Evolutionary conservation across 345 rosid species (phyloP), one percentile per base, ranked within the genome.

Genomic region (Hypericum androsaemum): DNA sequence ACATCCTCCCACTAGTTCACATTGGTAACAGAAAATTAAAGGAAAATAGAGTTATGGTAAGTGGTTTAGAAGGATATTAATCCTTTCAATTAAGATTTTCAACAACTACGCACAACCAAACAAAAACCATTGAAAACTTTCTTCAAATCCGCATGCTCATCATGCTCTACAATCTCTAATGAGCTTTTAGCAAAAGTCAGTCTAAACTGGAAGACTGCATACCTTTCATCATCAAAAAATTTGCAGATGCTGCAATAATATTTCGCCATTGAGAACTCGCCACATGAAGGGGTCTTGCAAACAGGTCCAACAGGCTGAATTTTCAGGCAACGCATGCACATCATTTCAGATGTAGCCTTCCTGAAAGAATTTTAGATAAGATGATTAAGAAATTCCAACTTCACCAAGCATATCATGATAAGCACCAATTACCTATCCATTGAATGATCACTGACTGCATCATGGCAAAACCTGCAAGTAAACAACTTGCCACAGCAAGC

Each of bases 211-310:
- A 43, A 41, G 58, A 61, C 39, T 13, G 11, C 28, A 12, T 57
- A 82, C 98, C 92, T 84, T 70, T 89, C 98, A 66, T 89, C 92
- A 65, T 89, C 96, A 51, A 86, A 86, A 68, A 86, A 84, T 61
- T 84, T 87, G 84, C 98, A 90, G 58, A 87, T 90, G 53, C 49
- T 77, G 80, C 98, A 83, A 52, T 76, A 80, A 55, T 78, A 83
- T 64, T 80, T 80, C 2, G 86, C 86, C 82, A 83, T 83, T 6
- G 64, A 44, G 53, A 75, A 50, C 37, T 74, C 69, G 63, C 69
- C 64, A 72, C 90, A 83, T 5, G 74, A 64, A 54, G 77, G 66
- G 12, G 80, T 80, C 10, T 44, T 28, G 69, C 90, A 80, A 51
- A 43, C 39, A 43, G 73, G 74, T 32, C 82, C 86, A 52, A 76